A percentile compares a stretch with the other conserved stretches of the same genome.
These are phyloP conservation scores for Tremellales sp. DNA, from an alignment of 1,284 basidiomycete genomes.

Conservation along the genomic window DNA sequence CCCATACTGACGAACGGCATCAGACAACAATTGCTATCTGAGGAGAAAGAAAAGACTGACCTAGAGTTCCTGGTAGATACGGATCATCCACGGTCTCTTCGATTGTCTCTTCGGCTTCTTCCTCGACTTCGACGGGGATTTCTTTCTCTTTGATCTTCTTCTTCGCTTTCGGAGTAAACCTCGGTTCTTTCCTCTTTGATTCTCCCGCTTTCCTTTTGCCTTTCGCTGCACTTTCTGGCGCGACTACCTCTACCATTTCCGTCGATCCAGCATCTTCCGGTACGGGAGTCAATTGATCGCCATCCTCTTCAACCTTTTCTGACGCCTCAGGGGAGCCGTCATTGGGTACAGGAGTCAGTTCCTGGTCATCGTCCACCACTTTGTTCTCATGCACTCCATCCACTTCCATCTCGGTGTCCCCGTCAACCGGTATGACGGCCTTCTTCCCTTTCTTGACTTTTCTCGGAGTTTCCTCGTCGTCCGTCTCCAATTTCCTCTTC, in stretches of 20 bases:
- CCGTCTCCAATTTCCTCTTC: neutral
- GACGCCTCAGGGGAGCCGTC: too few relatives aligned
- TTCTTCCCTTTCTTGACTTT: constrained; percentile 6
- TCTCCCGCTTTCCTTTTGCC: neutral
- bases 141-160: neutral
- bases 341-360: too few relatives aligned
- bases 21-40: constrained; percentile 6
- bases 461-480: constrained; percentile 9
- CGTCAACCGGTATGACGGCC: neutral
- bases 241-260: too few relatives aligned
- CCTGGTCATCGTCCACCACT: neutral
- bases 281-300: too few relatives aligned
- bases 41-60: constrained; percentile 19
- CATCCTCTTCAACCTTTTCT: too few relatives aligned
- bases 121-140: neutral
- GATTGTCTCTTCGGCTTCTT: constrained; percentile 14
- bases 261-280: too few relatives aligned
- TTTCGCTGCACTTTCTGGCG: too few relatives aligned
- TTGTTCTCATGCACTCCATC: neutral
- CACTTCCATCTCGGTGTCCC: neutral
- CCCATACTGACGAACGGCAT: constrained; percentile 36
- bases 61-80: constrained; percentile 38
- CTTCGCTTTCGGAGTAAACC: too few relatives aligned
- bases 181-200: neutral
- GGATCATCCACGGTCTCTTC: constrained; percentile 26